These are phyloP conservation scores for Malassezia globosa DNA, from an alignment of 1,284 basidiomycete genomes.

Conservation along the genomic window DNA sequence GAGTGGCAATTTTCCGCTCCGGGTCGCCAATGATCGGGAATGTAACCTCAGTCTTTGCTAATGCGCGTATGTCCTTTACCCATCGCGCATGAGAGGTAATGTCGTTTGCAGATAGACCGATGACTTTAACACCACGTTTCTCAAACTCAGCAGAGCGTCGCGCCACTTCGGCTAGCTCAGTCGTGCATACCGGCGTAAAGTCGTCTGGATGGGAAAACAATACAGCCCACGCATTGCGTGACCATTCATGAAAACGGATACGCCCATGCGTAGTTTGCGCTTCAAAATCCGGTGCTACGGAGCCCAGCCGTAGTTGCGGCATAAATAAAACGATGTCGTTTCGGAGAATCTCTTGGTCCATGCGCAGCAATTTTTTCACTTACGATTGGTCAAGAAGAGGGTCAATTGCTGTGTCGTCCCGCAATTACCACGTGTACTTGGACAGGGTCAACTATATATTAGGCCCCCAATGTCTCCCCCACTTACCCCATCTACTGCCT, in stretches of 20 bases:
- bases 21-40: slow-evolving; percentile 95
- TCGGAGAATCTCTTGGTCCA: neutral
- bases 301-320: slow-evolving; percentile 40
- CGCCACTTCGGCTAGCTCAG: slow-evolving; percentile 90
- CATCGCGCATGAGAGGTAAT: slow-evolving; percentile 69
- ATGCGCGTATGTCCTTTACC: slow-evolving; percentile 75
- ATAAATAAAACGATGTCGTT: slow-evolving; percentile 8
- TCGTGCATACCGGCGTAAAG: slow-evolving; percentile 54
- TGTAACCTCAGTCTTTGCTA: slow-evolving; percentile 61
- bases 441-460: too few species aligned
- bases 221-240: slow-evolving; percentile 71
- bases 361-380: neutral
- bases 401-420: neutral
- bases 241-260: slow-evolving; percentile 73
- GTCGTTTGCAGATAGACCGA: slow-evolving; percentile 72
- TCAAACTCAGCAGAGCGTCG: slow-evolving; percentile 72
- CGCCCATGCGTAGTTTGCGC: slow-evolving; percentile 42
- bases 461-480: too few species aligned
- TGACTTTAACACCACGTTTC: slow-evolving; percentile 70
- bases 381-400: too few species aligned
- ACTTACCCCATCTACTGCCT: too few species aligned
- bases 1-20: slow-evolving; percentile 56
- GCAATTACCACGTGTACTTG: too few species aligned
- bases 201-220: slow-evolving; percentile 61
- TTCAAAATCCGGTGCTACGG: slow-evolving; percentile 42